Evolutionary conservation across 2,329 filamentous ascomycete genomes (phyloP), one percentile per base, ranked within the genome.

Genomic region (Elsinoe arachidis): DNA sequence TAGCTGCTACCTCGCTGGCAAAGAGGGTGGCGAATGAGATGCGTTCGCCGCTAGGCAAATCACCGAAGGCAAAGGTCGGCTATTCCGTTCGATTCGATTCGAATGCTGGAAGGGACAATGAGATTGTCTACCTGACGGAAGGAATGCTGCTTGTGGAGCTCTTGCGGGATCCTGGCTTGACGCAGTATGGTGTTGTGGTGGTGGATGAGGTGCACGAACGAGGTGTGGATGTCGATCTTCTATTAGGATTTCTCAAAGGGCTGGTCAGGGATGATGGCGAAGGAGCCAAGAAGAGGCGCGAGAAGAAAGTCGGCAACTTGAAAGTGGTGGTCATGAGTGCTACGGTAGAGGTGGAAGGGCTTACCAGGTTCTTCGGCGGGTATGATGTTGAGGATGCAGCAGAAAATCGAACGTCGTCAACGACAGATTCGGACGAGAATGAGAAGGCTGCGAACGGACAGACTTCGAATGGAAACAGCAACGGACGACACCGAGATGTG

Each of bases 171-270:
- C 88, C 89, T 1, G 79, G 85, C 66, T 78, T 99, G 66, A 82
- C 80, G 33, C 84, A 88, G 67, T 99, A 99, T 69, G 95, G 90
- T 66, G 90, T 87, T 2, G 80, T 99, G 0, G 80, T 99, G 15
- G 89, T 99, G 6, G 93, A 99, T 72, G 93, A 99, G 71, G 93
- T 99, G 11, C 93, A 99, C 74, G 93, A 99, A 74, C 80, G 93
- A 64, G 95, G 91, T 63, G 82, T 97, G 19, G 95, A 97, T 68
- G 92, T 96, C 6, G 93, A 99, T 73, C 74, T 99, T 23, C 78
- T 96, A 9, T 78, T 95, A 23, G 93, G 93, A 0, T 97, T 99
- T 62, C 69, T 99, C 61, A 88, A 88, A 67, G 86, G 87, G 60
- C 81, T 97, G 47, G 74, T 93, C 1, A 75, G 78, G 0, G 76